Conservation (phyloP, 805 yeast genomes). For the Starmera dryadoides region DNA sequence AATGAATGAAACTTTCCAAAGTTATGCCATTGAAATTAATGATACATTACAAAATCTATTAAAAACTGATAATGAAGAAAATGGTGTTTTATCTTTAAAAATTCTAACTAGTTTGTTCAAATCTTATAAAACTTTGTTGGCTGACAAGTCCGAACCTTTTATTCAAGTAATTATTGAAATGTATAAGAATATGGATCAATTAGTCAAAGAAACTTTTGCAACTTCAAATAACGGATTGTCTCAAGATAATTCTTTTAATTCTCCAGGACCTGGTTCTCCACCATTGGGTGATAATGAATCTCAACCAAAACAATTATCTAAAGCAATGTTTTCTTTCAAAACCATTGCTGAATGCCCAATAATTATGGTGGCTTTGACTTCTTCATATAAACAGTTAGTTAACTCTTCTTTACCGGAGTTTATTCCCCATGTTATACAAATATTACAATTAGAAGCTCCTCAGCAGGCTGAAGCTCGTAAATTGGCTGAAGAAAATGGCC, state of each 20-base stretch:
- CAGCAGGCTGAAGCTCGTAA: conserved; percentile 67
- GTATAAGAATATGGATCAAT: conserved; percentile 70
- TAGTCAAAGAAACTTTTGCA: conserved; percentile 66
- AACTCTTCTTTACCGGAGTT: conserved; percentile 65
- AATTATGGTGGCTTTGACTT: conserved; percentile 86
- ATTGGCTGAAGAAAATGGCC: conserved; percentile 47
- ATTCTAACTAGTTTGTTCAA: conserved; percentile 81
- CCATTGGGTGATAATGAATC: conserved; percentile 31
- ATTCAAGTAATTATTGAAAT: conserved; percentile 68
- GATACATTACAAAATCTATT: conserved; percentile 53
- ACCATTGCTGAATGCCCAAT: conserved; percentile 95
- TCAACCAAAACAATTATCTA: conserved; percentile 44
- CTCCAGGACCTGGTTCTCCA: conserved; percentile 32
- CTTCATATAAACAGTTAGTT: conserved; percentile 75
- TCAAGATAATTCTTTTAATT: conserved; percentile 19
- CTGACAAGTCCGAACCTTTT: conserved; percentile 71
- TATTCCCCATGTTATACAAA: conserved; percentile 72
- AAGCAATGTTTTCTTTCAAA: conserved; percentile 78
- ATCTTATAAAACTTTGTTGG: conserved; percentile 61
- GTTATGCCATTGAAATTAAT: conserved; percentile 54
- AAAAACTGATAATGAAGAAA: conserved; percentile 84
- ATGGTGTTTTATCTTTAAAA: conserved; percentile 87
- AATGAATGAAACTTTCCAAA: conserved; percentile 74
- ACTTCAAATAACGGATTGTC: conserved; percentile 22
- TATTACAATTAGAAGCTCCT: conserved; percentile 72